Percentiles rank a stretch among this genome's conserved stretches.
phyloP scores from a whole-genome alignment of 1,284 basidiomycete genomes.

The Chalciporus sp. region DNA sequence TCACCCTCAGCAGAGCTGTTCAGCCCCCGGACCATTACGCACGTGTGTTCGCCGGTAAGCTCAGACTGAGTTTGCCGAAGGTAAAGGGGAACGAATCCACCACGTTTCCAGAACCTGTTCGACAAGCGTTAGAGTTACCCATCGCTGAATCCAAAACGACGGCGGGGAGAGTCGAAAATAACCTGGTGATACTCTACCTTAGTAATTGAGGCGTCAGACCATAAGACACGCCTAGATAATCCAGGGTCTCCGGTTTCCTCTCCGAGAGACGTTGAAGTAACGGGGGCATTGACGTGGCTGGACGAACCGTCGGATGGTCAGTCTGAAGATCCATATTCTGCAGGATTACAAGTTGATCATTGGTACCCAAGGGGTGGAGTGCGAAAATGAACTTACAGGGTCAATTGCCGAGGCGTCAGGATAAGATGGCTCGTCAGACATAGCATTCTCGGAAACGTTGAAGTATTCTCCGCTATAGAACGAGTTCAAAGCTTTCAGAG shows the following conservation, averaged over 20 bases:
- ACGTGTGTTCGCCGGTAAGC: conserved; percentile 95
- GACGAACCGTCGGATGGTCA: conserved; percentile 77
- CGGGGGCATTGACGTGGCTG: conserved; percentile 86
- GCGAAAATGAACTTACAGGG: conserved; percentile 46
- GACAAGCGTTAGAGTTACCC: background rate
- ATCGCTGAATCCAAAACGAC: background rate
- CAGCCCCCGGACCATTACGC: conserved; percentile 87
- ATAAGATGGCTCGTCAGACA: conserved; percentile 54
- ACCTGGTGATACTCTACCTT: conserved; percentile 44
- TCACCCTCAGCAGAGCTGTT: conserved; percentile 67
- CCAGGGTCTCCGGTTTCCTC: conserved; percentile 86
- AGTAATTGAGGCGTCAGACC: conserved; percentile 90
- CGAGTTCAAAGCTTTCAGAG: conserved; percentile 83
- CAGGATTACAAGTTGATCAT: background rate
- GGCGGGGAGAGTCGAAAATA: background rate
- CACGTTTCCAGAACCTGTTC: conserved; percentile 91
- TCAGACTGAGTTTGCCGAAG: conserved; percentile 93
- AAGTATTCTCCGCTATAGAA: conserved; percentile 95
- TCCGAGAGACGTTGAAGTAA: conserved; percentile 91
- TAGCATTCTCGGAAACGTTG: conserved; percentile 76
- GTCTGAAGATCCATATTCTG: conserved; percentile 61
- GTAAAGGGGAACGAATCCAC: conserved; percentile 91
- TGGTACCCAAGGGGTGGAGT: conserved; percentile 13
- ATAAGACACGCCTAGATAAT: conserved; percentile 97
- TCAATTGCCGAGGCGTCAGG: conserved; percentile 63